Evolutionary conservation across 1,284 basidiomycete species (phyloP).

Genomic region (Flammula alnicola): DNA sequence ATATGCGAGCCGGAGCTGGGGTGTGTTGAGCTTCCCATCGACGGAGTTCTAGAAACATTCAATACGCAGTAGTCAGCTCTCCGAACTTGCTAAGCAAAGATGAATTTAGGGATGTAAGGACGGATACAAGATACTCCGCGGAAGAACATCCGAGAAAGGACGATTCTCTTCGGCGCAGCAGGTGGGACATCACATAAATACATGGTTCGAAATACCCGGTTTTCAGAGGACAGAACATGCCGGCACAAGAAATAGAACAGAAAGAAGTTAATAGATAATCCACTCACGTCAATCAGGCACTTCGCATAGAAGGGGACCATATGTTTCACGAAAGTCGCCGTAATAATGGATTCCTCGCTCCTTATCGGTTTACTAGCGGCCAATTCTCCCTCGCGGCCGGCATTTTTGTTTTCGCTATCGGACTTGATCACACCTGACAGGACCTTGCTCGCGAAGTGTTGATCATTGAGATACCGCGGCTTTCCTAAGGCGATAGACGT

Average conservation of each 20-base stretch:
- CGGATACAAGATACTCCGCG: not conserved
- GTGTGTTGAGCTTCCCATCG: slow-evolving; percentile 57
- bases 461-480: slow-evolving; percentile 7
- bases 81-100: too few relatives aligned
- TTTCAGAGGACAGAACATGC: slow-evolving; percentile 3
- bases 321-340: slow-evolving; percentile 47
- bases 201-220: too few relatives aligned
- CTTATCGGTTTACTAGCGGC: slow-evolving; percentile 3
- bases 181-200: too few relatives aligned
- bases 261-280: slow-evolving; percentile 7
- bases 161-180: too few relatives aligned
- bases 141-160: too few relatives aligned
- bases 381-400: slow-evolving; percentile 17
- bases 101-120: slow-evolving; percentile 4
- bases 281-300: slow-evolving; percentile 66
- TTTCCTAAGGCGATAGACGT: not conserved
- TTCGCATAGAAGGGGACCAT: slow-evolving; percentile 70
- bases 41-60: slow-evolving; percentile 57
- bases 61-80: slow-evolving; percentile 15
- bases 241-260: slow-evolving; percentile 3
- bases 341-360: slow-evolving; percentile 14
- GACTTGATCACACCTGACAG: slow-evolving; percentile 11
- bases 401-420: slow-evolving; percentile 9
- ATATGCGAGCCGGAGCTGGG: slow-evolving; percentile 70
- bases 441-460: slow-evolving; percentile 9